Conservation (phyloP, 768 basidiomycete genomes). For the Vararia minispora region DNA sequence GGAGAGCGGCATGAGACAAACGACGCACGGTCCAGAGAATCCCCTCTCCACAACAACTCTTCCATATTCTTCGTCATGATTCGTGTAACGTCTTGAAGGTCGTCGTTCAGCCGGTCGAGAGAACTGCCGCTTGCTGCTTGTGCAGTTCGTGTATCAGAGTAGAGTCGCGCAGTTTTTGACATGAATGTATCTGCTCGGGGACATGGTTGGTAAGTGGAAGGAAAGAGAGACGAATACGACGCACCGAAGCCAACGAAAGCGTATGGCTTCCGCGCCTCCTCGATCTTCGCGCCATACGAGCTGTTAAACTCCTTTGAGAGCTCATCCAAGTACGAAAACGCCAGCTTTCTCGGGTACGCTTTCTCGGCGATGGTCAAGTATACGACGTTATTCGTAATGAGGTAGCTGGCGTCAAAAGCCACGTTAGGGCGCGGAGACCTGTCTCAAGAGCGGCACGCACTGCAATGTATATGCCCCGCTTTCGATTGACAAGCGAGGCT, state of each 20-base stretch:
- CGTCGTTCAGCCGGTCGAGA: constrained; percentile 86
- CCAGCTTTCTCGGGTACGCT: constrained; percentile 93
- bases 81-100: constrained; percentile 93
- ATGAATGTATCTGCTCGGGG: constrained; percentile 88
- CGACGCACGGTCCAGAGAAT: constrained; percentile 83
- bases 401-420: constrained; percentile 50
- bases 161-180: constrained; percentile 92
- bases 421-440: constrained; percentile 1
- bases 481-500: constrained; percentile 95
- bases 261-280: constrained; percentile 90
- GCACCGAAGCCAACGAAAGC: constrained; percentile 96
- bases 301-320: constrained; percentile 91
- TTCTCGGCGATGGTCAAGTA: constrained; percentile 95
- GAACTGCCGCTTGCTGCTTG: constrained; percentile 51
- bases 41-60: constrained; percentile 95
- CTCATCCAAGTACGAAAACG: constrained; percentile 96
- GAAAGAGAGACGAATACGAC: constrained; percentile 20
- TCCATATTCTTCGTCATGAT: constrained; percentile 99
- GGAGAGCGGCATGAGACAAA: background rate
- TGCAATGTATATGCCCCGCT: constrained; percentile 93
- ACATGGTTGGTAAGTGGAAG: constrained; percentile 1
- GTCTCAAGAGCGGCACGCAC: constrained; percentile 36
- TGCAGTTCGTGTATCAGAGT: constrained; percentile 86
- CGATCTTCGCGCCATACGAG: constrained; percentile 90
- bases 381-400: constrained; percentile 88